A percentile compares a stretch with the other conserved stretches of the same genome.
These are phyloP conservation scores for Citrus sp. DNA, from an alignment of 345 rosid genomes.

Conservation along the genomic window DNA sequence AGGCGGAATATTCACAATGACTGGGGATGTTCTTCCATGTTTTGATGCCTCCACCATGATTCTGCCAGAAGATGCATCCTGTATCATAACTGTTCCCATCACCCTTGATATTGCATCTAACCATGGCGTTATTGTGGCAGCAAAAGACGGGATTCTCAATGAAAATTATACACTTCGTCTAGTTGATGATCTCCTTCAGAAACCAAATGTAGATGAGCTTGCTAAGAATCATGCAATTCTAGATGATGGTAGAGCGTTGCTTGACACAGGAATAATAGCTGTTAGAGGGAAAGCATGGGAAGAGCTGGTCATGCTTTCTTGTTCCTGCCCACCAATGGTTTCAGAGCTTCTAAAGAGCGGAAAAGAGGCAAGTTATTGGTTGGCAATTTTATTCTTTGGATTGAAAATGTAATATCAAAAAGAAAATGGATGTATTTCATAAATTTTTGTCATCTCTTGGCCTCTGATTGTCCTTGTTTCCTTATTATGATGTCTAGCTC, in stretches of 20 bases:
- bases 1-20: slow-evolving; percentile 95
- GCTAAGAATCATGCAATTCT: slow-evolving; percentile 64
- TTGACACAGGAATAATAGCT: slow-evolving; percentile 93
- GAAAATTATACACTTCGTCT: slow-evolving; percentile 46
- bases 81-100: slow-evolving; percentile 87
- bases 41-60: slow-evolving; percentile 79
- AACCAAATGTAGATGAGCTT: slow-evolving; percentile 75
- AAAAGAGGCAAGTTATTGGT: slow-evolving; percentile 58
- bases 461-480: not conserved
- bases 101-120: slow-evolving; percentile 94
- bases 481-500: not conserved
- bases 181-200: slow-evolving; percentile 88
- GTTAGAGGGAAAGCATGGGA: slow-evolving; percentile 90
- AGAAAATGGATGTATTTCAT: not conserved
- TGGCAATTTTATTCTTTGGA: not conserved
- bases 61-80: slow-evolving; percentile 78
- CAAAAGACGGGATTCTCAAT: slow-evolving; percentile 40
- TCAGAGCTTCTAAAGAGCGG: slow-evolving; percentile 54
- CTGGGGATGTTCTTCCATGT: slow-evolving; percentile 99
- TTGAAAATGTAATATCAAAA: not conserved
- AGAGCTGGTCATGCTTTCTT: slow-evolving; percentile 74
- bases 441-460: not conserved
- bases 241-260: slow-evolving; percentile 87
- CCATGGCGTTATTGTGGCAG: slow-evolving; percentile 90
- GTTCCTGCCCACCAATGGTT: slow-evolving; percentile 71